Evolutionary conservation across 805 yeast genomes (phyloP).

Genomic region (Candida nonsorbophila): DNA sequence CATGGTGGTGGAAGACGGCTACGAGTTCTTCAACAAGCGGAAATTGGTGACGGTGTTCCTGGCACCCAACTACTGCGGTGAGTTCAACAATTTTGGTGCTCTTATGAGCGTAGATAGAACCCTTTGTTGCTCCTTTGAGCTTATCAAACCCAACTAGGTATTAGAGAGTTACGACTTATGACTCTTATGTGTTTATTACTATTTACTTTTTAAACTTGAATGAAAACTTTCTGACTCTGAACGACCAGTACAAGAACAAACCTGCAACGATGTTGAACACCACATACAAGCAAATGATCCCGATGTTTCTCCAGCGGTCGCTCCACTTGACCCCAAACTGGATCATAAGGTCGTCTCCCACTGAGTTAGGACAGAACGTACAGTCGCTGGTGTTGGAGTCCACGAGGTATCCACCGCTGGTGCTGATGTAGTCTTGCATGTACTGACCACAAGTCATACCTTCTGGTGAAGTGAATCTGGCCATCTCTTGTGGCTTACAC

Average conservation of each 20-base stretch:
- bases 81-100: slow-evolving; percentile 76
- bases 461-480: slow-evolving; percentile 33
- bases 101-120: slow-evolving; percentile 68
- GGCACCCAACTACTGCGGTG: slow-evolving; percentile 84
- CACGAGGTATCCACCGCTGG: slow-evolving; percentile 50
- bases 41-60: slow-evolving; percentile 73
- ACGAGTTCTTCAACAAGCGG: slow-evolving; percentile 72
- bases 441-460: slow-evolving; percentile 65
- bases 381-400: slow-evolving; percentile 46
- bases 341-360: slow-evolving; percentile 45
- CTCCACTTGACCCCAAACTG: slow-evolving; percentile 39
- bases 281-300: slow-evolving; percentile 55
- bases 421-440: slow-evolving; percentile 36
- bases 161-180: no score
- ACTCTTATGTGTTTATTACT: neutral
- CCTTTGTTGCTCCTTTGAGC: slow-evolving; percentile 66
- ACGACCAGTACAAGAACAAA: slow-evolving; percentile 27
- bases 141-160: slow-evolving; percentile 47
- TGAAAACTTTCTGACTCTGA: slow-evolving; percentile 11
- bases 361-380: slow-evolving; percentile 42
- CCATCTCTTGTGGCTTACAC: slow-evolving; percentile 23
- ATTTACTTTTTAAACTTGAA: neutral
- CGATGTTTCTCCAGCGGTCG: slow-evolving; percentile 62
- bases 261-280: slow-evolving; percentile 45
- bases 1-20: slow-evolving; percentile 88